A percentile compares a stretch with the other conserved stretches of the same genome.
Evolutionary conservation across 2,329 filamentous ascomycete genomes (phyloP).

Genomic region (Chaetomiaceae sp.): DNA sequence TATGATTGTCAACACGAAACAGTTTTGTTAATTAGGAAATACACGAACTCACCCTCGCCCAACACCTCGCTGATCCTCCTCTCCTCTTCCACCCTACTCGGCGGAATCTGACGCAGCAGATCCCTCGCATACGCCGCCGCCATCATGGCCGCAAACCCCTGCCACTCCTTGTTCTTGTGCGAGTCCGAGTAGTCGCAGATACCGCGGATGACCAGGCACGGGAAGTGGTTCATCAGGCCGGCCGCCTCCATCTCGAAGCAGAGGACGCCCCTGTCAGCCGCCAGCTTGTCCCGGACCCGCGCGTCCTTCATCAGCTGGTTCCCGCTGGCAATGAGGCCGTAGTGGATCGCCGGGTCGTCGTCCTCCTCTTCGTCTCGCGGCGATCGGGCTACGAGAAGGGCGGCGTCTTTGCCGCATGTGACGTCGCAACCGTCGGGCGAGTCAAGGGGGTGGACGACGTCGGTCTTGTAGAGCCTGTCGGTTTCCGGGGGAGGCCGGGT

Average conservation of each 20-base stretch:
- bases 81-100: neutral
- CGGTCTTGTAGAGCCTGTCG: conserved; percentile 4
- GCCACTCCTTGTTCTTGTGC: neutral
- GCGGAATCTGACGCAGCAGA: neutral
- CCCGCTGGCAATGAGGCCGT: neutral
- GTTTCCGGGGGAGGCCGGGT: neutral
- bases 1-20: neutral
- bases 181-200: neutral
- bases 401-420: neutral
- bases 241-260: neutral
- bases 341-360: neutral
- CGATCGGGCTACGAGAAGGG: neutral
- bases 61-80: neutral
- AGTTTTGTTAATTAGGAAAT: neutral
- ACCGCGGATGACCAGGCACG: neutral
- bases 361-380: neutral
- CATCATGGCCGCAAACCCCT: neutral
- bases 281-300: neutral
- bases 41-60: neutral
- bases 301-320: neutral
- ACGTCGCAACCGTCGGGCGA: conserved; percentile 1
- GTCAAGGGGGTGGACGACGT: neutral
- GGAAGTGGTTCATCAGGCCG: neutral
- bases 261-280: neutral
- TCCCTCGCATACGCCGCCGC: neutral